phyloP scores from a whole-genome alignment of 345 rosid genomes.

The Abelmoschus esculentus region DNA sequence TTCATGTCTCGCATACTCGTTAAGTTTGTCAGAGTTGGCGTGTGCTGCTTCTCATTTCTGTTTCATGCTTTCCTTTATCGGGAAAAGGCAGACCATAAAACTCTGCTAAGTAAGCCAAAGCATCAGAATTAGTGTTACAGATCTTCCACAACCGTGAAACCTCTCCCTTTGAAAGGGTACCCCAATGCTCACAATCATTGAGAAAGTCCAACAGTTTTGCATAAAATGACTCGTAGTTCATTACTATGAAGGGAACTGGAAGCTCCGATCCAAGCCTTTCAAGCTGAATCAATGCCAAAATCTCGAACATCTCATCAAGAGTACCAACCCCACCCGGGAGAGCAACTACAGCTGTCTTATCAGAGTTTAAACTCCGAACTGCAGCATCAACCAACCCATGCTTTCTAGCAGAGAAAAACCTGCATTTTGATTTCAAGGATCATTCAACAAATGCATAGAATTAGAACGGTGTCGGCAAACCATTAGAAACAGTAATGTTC shows the following conservation, averaged over 20 bases:
- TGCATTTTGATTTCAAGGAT: slow-evolving; percentile 13
- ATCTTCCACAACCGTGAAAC: slow-evolving; percentile 71
- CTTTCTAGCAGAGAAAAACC: slow-evolving; percentile 96
- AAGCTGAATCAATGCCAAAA: slow-evolving; percentile 72
- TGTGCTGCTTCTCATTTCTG: slow-evolving; percentile 10
- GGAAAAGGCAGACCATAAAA: slow-evolving; percentile 43
- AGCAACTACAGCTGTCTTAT: slow-evolving; percentile 71
- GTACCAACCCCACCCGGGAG: slow-evolving; percentile 93
- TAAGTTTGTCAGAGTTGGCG: neutral
- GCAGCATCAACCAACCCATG: slow-evolving; percentile 86
- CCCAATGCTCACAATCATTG: slow-evolving; percentile 63
- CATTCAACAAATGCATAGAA: neutral
- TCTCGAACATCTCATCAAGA: slow-evolving; percentile 50
- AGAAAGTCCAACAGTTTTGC: slow-evolving; percentile 70
- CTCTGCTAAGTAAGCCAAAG: slow-evolving; percentile 54
- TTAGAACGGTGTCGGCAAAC: neutral
- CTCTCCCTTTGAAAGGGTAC: slow-evolving; percentile 68
- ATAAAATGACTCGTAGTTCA: slow-evolving; percentile 82
- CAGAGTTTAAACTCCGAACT: slow-evolving; percentile 42
- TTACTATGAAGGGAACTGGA: slow-evolving; percentile 74
- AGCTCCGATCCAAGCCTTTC: slow-evolving; percentile 67
- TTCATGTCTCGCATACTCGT: neutral
- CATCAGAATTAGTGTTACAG: slow-evolving; percentile 65
- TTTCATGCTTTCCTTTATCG: slow-evolving; percentile 11
- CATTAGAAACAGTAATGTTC: neutral